Evolutionary conservation across 306 rosid genomes (phyloP).

Genomic region (Lathyrus oleraceus): DNA sequence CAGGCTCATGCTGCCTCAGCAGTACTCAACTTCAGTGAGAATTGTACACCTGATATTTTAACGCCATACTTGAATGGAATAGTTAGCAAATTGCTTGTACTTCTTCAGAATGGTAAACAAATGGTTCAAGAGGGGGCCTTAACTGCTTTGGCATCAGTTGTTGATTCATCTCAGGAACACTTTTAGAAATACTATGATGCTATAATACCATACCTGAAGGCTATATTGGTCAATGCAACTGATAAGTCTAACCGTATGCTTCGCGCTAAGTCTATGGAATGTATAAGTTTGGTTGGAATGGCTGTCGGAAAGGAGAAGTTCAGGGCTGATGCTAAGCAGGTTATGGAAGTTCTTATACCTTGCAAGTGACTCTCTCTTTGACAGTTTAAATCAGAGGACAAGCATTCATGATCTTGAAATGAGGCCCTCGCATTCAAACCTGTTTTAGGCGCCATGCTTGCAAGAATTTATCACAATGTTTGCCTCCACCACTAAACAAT

Average conservation of each 20-base stretch:
- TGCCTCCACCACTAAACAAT: too few relatives aligned
- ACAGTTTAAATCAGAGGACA: too few relatives aligned
- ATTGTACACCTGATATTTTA: constrained; percentile 97
- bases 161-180: constrained; percentile 99
- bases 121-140: constrained; percentile 99
- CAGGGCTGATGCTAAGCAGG: constrained; percentile 98
- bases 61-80: too few relatives aligned
- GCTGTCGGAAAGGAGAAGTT: constrained; percentile 99
- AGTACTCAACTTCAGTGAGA: constrained; percentile 97
- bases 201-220: constrained; percentile 95
- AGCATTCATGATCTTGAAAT: too few relatives aligned
- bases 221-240: constrained; percentile 90
- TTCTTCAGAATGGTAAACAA: too few relatives aligned
- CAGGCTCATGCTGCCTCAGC: constrained; percentile 99
- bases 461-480: too few relatives aligned
- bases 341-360: too few relatives aligned
- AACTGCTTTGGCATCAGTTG: constrained; percentile 98
- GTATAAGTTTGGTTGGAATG: constrained; percentile 98
- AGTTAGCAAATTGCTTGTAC: too few relatives aligned
- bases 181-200: constrained; percentile 95
- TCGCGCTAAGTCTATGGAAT: constrained; percentile 99
- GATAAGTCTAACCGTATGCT: constrained; percentile 98
- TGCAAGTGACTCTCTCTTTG: too few relatives aligned
- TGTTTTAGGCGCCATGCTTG: too few relatives aligned
- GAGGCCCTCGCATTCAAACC: too few relatives aligned